phyloP scores from a whole-genome alignment of 2,329 filamentous ascomycete species.

The Paracorniculantispora psalliotae region DNA sequence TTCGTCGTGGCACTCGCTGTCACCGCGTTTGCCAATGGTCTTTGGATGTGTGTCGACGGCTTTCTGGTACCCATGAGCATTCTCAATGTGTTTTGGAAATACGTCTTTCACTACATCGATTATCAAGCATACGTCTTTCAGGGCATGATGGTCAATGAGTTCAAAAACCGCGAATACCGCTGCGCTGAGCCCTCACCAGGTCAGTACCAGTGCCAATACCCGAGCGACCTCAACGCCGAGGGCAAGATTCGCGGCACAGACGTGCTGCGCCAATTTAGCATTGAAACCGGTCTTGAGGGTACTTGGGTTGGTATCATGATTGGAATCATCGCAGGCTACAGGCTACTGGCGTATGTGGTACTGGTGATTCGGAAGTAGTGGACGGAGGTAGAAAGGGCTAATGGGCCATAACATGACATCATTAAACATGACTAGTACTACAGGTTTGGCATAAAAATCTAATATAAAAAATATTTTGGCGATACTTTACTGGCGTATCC shows the following conservation, averaged over 20 bases:
- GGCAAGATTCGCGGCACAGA: slow-evolving; percentile 68
- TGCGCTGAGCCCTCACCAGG: slow-evolving; percentile 41
- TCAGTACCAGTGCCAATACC: slow-evolving; percentile 65
- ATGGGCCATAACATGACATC: background rate
- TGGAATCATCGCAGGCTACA: slow-evolving; percentile 68
- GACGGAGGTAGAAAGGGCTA: slow-evolving; percentile 24
- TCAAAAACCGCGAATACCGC: slow-evolving; percentile 57
- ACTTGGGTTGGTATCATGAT: slow-evolving; percentile 73
- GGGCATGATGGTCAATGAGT: slow-evolving; percentile 92
- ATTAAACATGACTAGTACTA: background rate
- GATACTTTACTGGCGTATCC: slow-evolving; percentile 3
- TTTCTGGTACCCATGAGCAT: slow-evolving; percentile 70
- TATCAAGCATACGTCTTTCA: slow-evolving; percentile 85
- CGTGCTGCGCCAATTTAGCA: slow-evolving; percentile 67
- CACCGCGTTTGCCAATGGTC: slow-evolving; percentile 78
- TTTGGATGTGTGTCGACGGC: slow-evolving; percentile 84
- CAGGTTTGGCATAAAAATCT: background rate
- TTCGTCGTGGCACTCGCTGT: slow-evolving; percentile 77
- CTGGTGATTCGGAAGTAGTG: slow-evolving; percentile 8
- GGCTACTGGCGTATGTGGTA: slow-evolving; percentile 36
- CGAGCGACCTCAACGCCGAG: slow-evolving; percentile 53
- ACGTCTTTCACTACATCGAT: slow-evolving; percentile 84
- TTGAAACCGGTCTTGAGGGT: slow-evolving; percentile 63
- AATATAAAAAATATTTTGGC: slow-evolving; percentile 9
- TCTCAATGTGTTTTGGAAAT: slow-evolving; percentile 79